phyloP scores from a whole-genome alignment of 306 rosid genomes.

The Hippophae rhamnoides region DNA sequence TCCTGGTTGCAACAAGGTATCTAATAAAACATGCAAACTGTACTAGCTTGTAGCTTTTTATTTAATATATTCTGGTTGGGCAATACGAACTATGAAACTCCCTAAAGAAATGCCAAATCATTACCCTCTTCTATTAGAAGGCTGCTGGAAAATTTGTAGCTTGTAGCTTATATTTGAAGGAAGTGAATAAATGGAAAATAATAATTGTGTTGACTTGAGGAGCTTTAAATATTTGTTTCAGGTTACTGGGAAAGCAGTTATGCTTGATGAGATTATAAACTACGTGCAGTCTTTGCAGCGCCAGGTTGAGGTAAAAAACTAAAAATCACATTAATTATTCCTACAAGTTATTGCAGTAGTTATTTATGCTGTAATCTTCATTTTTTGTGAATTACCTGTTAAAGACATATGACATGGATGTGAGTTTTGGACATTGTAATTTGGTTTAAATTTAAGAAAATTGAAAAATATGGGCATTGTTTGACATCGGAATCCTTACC shows the following conservation, averaged over 20 bases:
- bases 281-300: constrained; percentile 74
- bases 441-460: neutral
- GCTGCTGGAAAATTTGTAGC: neutral
- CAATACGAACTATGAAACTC: no score
- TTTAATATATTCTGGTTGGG: no score
- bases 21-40: no score
- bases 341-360: no score
- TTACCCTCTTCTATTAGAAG: no score
- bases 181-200: no score
- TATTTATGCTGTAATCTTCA: no score
- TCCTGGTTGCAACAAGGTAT: constrained; percentile 92
- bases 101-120: no score
- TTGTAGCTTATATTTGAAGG: constrained; percentile 2
- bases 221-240: constrained; percentile 10
- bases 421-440: neutral
- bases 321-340: constrained; percentile 5
- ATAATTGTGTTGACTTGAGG: no score
- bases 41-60: constrained; percentile 2
- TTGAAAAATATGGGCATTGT: neutral
- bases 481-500: neutral
- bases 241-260: constrained; percentile 93
- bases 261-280: constrained; percentile 92
- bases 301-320: constrained; percentile 48
- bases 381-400: no score
- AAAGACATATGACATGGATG: no score